Evolutionary conservation across 768 basidiomycete genomes (phyloP).

Genomic region (Pluteus cervinus): DNA sequence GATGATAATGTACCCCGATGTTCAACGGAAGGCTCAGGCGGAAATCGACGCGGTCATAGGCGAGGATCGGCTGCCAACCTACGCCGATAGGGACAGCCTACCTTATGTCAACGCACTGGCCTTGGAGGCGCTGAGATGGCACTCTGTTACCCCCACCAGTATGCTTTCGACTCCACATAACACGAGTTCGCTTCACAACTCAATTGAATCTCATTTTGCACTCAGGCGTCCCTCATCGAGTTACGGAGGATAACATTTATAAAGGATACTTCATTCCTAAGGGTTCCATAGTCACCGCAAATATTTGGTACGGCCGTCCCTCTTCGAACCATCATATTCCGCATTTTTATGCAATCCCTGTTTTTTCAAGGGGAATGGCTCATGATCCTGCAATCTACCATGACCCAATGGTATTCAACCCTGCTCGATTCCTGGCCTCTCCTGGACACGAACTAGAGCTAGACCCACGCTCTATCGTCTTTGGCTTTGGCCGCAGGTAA

Average conservation of each 20-base stretch:
- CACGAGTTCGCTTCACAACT: too few relatives aligned
- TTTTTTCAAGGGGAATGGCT: constrained; percentile 28
- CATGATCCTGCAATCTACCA: constrained; percentile 36
- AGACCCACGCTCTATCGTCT: constrained; percentile 40
- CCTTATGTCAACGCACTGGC: constrained; percentile 35
- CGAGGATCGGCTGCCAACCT: constrained; percentile 30
- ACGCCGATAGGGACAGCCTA: constrained; percentile 30
- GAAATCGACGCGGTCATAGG: constrained; percentile 39
- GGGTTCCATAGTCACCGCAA: constrained; percentile 26
- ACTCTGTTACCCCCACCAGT: constrained; percentile 26
- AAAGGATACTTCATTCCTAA: constrained; percentile 40
- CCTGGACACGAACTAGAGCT: constrained; percentile 28
- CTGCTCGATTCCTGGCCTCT: constrained; percentile 37
- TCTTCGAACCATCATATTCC: not conserved
- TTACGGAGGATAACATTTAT: constrained; percentile 36
- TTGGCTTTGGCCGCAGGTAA: constrained; percentile 51
- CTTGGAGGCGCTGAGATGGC: constrained; percentile 32
- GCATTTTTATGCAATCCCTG: not conserved
- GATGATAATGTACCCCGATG: constrained; percentile 32
- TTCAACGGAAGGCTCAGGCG: constrained; percentile 31
- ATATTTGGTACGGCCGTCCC: constrained; percentile 21
- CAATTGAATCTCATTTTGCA: too few relatives aligned
- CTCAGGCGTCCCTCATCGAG: constrained; percentile 31
- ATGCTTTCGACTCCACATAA: too few relatives aligned
- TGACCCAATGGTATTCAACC: constrained; percentile 39